phyloP scores from a whole-genome alignment of 352 stramenopile genomes.

The Phytophthora ohioensis region DNA sequence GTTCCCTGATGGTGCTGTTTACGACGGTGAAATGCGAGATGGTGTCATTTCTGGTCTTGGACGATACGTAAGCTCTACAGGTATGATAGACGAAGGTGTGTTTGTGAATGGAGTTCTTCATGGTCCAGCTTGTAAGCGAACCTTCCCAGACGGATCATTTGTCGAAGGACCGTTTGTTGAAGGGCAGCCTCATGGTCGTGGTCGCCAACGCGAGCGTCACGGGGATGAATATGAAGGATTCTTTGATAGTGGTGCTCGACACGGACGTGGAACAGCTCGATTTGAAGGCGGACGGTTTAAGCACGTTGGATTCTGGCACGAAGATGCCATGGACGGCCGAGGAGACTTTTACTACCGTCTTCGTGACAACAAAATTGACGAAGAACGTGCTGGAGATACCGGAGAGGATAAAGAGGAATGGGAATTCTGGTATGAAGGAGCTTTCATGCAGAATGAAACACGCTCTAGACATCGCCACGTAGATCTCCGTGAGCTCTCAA shows the following conservation, averaged over 20 bases:
- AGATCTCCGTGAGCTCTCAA: constrained; percentile 45
- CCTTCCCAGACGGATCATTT: constrained; percentile 56
- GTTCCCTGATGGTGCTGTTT: constrained; percentile 71
- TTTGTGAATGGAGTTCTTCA: constrained; percentile 71
- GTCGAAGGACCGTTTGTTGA: constrained; percentile 59
- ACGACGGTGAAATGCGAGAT: constrained; percentile 74
- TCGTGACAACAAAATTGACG: not conserved
- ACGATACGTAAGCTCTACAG: constrained; percentile 67
- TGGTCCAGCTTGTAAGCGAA: constrained; percentile 51
- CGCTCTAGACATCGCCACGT: constrained; percentile 64
- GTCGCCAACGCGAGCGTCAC: constrained; percentile 45
- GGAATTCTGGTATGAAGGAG: constrained; percentile 82
- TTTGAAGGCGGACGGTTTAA: constrained; percentile 52
- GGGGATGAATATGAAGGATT: constrained; percentile 70
- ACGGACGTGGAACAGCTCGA: constrained; percentile 49
- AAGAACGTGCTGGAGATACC: constrained; percentile 5
- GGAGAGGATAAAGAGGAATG: constrained; percentile 34
- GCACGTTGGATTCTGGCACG: constrained; percentile 72
- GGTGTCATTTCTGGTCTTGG: constrained; percentile 62
- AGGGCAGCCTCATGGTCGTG: constrained; percentile 58
- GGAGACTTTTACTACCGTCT: constrained; percentile 65
- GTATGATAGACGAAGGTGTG: constrained; percentile 67
- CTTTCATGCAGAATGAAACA: constrained; percentile 68
- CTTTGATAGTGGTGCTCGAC: constrained; percentile 61
- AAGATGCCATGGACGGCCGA: constrained; percentile 68